Evolutionary conservation across 331 rosid species (phyloP), one percentile per base, ranked within the genome.

Genomic region (Malus hybrid): DNA sequence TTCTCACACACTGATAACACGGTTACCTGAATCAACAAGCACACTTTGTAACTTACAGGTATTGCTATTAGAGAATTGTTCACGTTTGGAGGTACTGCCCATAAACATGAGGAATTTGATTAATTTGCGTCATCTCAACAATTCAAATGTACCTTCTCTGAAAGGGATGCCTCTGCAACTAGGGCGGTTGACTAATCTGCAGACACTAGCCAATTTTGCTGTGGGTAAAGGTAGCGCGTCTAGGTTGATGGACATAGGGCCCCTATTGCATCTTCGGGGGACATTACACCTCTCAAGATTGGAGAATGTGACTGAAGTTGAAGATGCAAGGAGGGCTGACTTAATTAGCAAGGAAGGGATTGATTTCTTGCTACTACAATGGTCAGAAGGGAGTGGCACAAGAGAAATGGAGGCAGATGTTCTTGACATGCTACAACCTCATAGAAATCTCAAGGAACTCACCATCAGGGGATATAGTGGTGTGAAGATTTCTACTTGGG

Each of bases 11-110:
- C 0, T 0, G 0, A 63, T 83, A 19, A 14, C 4, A 20, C 62
- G 29, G 2, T 56, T 86, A 52, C 83, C 86, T 0, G 66, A 79
- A 53, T 81, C 88, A 10, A 42, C 72, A 5, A 50, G 84, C 33
- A 13, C 1, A n/a, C 29, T 86, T 36, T 65, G 56, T 50, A 50
- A 39, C 46, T 39, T 39, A 3, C 46, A 39, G 46, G 46, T 39
- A 3, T 39, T 39, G 46, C 46, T 39, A 39, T 39, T 39, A 39
- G 46, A 39, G 46, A 39, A 39, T 39, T 39, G 46, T 39, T 39
- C 4, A 10, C 13, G 4, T 39, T 39, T 39, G 46, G 46, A 39
- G 46, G 46, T 4, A 39, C 13, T 39, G 46, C 46, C 46, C 46
- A 39, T 10, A 39, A 10, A 39, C 46, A 39, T 3, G 46, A 39